These are phyloP conservation scores for Panicum miliaceum DNA, from an alignment of 176 grass and related monocot species.

Conservation along the genomic window DNA sequence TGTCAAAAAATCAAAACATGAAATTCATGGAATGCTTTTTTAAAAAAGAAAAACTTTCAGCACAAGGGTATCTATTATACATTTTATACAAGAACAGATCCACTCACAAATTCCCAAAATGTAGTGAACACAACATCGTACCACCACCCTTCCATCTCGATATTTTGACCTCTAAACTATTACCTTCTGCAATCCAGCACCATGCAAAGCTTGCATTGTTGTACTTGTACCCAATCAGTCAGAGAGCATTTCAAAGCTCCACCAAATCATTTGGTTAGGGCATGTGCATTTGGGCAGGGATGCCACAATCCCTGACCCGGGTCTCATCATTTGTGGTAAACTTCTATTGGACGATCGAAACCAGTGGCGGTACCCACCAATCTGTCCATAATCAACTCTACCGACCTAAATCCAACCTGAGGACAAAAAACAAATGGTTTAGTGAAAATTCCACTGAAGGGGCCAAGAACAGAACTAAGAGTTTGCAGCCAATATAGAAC, in stretches of 20 bases:
- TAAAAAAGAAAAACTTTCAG: background rate
- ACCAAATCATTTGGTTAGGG: background rate
- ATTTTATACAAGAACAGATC: slow-evolving; percentile 11
- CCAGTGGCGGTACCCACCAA: slow-evolving; percentile 64
- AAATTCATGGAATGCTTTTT: too few species aligned
- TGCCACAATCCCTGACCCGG: background rate
- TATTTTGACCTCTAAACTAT: background rate
- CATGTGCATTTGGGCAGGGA: background rate
- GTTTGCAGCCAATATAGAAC: slow-evolving; percentile 16
- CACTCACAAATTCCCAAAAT: background rate
- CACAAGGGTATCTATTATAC: background rate
- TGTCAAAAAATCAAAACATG: background rate
- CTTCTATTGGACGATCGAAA: slow-evolving; percentile 82
- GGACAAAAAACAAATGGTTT: background rate
- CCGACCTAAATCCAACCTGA: slow-evolving; percentile 94
- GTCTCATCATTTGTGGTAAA: slow-evolving; percentile 73
- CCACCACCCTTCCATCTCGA: background rate
- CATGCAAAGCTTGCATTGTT: background rate
- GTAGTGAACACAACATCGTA: background rate
- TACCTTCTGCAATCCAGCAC: background rate
- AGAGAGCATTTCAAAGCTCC: background rate
- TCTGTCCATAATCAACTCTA: slow-evolving; percentile 67
- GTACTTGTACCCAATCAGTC: background rate
- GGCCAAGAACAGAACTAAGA: background rate
- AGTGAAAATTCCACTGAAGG: background rate